Evolutionary conservation across 352 stramenopile species (phyloP), one percentile per base, ranked within the genome.

Genomic region (Peronospora destructor): DNA sequence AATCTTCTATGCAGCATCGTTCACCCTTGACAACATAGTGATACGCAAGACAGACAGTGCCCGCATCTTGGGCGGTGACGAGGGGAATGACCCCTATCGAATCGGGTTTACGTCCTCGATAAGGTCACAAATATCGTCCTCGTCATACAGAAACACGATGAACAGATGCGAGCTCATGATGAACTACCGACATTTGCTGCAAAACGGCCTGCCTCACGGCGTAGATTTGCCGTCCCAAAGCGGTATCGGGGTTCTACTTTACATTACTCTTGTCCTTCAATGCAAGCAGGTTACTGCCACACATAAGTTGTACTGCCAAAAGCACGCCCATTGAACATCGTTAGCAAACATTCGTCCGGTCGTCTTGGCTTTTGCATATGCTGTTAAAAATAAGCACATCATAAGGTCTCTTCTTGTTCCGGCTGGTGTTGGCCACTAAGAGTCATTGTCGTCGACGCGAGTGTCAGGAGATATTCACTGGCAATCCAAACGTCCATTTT

Each of bases 321-420:
- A 55, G 49, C 47, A 41, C 36, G 47, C 40, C 45, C 8, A 12
- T 9, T 4, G 8, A 32, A 2, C 28, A 32, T 3, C 28, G 6
- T 2, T 32, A 6, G 28, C 3, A 32, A 32, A 12, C 28, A 32
- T 53, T 23, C 39, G 6, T 41, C 39, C 16, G 45, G 12, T 51
- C 29, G 52, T 38, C 53, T 35, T 29, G 52, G 10, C 38, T 49
- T 49, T 7, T 26, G 23, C 12, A 16, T 36, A 12, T 8, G 13
- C 30, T 36, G 12, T 16, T 36, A n/a, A 26, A 23, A 26, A 26
- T 26, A 26, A 26, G 23, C 26, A 11, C 1, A 32, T 32, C 6
- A 7, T 30, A 40, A 49, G 32, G 35, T 52, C 33, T 42, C 25
- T n/a, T 60, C 50, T 56, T 56, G 44, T 25, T 30, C 56, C 29